Conservation (phyloP, 441 rosid species). For the Omphalea diandra region DNA sequence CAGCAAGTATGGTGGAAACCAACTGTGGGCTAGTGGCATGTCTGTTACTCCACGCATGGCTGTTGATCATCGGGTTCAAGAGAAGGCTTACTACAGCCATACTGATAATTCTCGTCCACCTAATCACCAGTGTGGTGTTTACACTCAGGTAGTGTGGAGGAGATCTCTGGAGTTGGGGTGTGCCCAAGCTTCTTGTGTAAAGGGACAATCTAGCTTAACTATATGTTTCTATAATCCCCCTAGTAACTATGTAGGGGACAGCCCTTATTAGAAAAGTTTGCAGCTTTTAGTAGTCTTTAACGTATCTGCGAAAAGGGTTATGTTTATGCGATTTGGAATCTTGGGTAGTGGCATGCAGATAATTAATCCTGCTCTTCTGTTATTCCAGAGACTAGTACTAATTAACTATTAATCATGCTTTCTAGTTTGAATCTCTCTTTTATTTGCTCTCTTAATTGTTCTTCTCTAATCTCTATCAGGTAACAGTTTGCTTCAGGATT, state of each 20-base stretch:
- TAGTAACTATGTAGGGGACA: slow-evolving; percentile 69
- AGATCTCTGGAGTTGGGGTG: slow-evolving; percentile 68
- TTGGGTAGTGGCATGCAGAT: slow-evolving; percentile 2
- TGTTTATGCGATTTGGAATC: slow-evolving; percentile 8
- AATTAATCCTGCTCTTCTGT: no score
- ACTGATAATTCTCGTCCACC: slow-evolving; percentile 47
- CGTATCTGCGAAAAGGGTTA: background rate
- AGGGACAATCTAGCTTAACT: slow-evolving; percentile 52
- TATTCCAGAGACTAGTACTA: background rate
- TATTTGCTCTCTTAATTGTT: no score
- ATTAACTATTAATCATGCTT: no score
- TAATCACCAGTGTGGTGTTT: slow-evolving; percentile 62
- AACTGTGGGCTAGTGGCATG: slow-evolving; percentile 54
- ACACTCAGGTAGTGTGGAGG: slow-evolving; percentile 79
- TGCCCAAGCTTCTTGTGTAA: slow-evolving; percentile 57
- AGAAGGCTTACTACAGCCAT: slow-evolving; percentile 60
- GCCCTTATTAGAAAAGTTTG: slow-evolving; percentile 47
- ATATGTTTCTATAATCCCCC: slow-evolving; percentile 85
- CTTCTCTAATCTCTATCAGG: no score
- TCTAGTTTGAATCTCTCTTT: no score
- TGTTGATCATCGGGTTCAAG: slow-evolving; percentile 66
- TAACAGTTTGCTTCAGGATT: no score
- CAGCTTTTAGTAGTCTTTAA: background rate
- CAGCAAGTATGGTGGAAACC: slow-evolving; percentile 70
- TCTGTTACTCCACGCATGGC: slow-evolving; percentile 52